phyloP scores from a whole-genome alignment of 129 eudicot species.

The Flaveria robusta region DNA sequence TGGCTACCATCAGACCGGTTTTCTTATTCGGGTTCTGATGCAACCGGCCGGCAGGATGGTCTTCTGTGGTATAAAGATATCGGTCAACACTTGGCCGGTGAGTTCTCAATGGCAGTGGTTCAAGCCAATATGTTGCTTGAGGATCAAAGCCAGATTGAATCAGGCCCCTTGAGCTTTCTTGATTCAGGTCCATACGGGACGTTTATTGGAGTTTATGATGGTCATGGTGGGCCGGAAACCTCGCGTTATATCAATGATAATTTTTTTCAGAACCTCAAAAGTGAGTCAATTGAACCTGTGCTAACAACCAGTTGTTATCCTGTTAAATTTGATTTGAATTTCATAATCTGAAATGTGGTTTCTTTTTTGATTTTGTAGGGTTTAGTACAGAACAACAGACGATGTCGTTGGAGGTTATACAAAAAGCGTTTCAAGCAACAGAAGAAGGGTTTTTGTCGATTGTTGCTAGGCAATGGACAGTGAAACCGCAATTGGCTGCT shows the following conservation, averaged over 20 bases:
- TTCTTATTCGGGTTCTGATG: conserved; percentile 46
- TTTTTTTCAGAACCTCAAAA: conserved; percentile 63
- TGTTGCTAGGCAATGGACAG: conserved; percentile 66
- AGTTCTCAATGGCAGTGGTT: conserved; percentile 79
- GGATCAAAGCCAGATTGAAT: conserved; percentile 80
- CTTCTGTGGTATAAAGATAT: conserved; percentile 73
- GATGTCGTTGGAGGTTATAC: conserved; percentile 67
- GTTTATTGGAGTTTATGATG: conserved; percentile 80
- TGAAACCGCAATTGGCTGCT: conserved; percentile 68
- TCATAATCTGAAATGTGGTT: background rate
- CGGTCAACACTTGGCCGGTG: conserved; percentile 69
- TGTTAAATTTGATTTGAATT: background rate
- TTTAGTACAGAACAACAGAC: conserved; percentile 56
- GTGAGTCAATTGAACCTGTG: conserved; percentile 35
- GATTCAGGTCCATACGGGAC: conserved; percentile 76
- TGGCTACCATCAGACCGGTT: conserved; percentile 56
- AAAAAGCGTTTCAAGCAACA: conserved; percentile 70
- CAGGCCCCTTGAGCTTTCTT: conserved; percentile 65
- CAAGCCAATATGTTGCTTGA: conserved; percentile 76
- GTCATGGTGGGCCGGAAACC: conserved; percentile 88
- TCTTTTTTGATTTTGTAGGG: conserved; percentile 38
- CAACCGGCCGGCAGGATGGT: conserved; percentile 64
- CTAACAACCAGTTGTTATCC: background rate
- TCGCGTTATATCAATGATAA: conserved; percentile 65
- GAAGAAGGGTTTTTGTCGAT: conserved; percentile 69